These are phyloP conservation scores for Solanum tarapatanum DNA, from an alignment of 257 asterid genomes.

Conservation along the genomic window DNA sequence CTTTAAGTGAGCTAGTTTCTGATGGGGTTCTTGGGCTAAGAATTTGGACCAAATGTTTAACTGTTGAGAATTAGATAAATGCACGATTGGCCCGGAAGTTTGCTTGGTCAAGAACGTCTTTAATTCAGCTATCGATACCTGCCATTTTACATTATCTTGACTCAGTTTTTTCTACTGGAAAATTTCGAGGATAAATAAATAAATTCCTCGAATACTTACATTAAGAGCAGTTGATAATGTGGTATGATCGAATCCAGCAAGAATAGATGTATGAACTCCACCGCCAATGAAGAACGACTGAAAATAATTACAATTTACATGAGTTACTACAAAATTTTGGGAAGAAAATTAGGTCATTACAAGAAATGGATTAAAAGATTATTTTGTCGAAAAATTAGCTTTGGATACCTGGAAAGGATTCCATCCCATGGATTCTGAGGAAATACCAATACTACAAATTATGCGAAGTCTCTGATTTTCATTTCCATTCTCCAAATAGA, in stretches of 20 bases:
- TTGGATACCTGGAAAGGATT: slow-evolving; percentile 44
- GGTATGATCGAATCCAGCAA: slow-evolving; percentile 55
- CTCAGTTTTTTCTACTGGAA: background rate
- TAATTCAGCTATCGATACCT: slow-evolving; percentile 50
- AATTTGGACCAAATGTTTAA: slow-evolving; percentile 44
- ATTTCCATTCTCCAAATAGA: background rate
- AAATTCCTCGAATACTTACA: slow-evolving; percentile 24
- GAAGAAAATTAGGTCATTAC: background rate
- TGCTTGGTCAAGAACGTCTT: slow-evolving; percentile 28
- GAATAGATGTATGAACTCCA: slow-evolving; percentile 50
- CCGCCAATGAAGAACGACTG: slow-evolving; percentile 83
- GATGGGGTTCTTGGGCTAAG: slow-evolving; percentile 26
- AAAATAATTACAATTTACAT: background rate
- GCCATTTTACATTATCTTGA: background rate
- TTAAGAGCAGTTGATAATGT: slow-evolving; percentile 39
- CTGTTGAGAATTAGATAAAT: slow-evolving; percentile 17
- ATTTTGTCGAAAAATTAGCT: background rate
- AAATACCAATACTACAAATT: background rate
- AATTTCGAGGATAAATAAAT: background rate
- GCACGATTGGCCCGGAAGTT: slow-evolving; percentile 45
- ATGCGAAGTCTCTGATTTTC: background rate
- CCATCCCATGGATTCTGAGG: background rate
- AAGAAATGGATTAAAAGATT: background rate
- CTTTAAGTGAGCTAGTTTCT: slow-evolving; percentile 37
- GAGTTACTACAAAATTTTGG: background rate